phyloP scores from a whole-genome alignment of 495 filamentous ascomycete genomes.

The Penicillium nucicola region DNA sequence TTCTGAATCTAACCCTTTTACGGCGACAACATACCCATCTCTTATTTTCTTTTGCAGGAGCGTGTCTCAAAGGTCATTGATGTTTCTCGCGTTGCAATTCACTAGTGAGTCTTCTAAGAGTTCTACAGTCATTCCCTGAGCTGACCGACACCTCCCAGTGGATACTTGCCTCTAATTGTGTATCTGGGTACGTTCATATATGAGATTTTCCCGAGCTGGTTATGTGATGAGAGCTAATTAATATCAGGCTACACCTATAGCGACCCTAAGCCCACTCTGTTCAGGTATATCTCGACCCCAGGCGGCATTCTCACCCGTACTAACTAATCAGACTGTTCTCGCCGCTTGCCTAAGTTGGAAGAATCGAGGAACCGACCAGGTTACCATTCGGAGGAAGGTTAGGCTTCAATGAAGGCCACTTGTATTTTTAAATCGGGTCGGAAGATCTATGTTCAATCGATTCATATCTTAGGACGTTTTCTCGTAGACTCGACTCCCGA shows the following conservation, averaged over 20 bases:
- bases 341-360: slow-evolving; percentile 53
- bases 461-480: neutral
- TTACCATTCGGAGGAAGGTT: neutral
- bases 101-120: slow-evolving; percentile 63
- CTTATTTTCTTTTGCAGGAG: slow-evolving; percentile 63
- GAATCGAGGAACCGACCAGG: neutral
- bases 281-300: slow-evolving; percentile 58
- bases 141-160: slow-evolving; percentile 42
- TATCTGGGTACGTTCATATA: slow-evolving; percentile 73
- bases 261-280: slow-evolving; percentile 85
- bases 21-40: slow-evolving; percentile 9
- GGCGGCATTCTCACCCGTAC: neutral
- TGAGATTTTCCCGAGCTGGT: neutral
- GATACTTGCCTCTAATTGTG: slow-evolving; percentile 93
- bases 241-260: slow-evolving; percentile 84
- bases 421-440: slow-evolving; percentile 16
- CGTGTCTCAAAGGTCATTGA: slow-evolving; percentile 94
- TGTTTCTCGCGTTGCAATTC: slow-evolving; percentile 88
- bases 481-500: too few species aligned
- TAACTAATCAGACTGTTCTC: slow-evolving; percentile 61
- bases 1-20: slow-evolving; percentile 1
- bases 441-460: neutral
- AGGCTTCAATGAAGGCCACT: neutral
- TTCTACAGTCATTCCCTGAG: neutral
- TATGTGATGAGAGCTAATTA: slow-evolving; percentile 6